phyloP scores from a whole-genome alignment of 2,329 filamentous ascomycete genomes.

The Apiospora rasikravindrae region DNA sequence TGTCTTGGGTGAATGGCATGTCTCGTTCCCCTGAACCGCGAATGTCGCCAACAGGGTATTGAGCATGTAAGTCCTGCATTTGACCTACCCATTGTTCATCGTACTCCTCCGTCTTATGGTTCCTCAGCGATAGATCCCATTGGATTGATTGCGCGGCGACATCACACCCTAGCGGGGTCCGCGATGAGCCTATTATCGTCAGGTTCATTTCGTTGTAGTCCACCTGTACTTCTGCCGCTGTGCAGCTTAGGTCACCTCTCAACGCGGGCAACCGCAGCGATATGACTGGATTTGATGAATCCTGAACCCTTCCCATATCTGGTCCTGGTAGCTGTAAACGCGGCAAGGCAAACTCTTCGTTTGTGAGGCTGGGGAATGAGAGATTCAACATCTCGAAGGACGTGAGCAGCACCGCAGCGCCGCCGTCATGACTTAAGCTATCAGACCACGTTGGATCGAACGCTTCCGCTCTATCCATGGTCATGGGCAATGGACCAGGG shows the following conservation, averaged over 20 bases:
- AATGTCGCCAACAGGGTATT: no score
- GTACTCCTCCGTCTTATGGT: no score
- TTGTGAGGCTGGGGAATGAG: slow-evolving; percentile 18
- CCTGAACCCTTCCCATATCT: slow-evolving; percentile 3
- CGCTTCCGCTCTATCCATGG: neutral
- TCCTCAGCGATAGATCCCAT: neutral
- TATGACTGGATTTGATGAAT: slow-evolving; percentile 8
- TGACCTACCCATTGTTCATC: no score
- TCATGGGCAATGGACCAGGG: no score
- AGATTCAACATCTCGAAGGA: slow-evolving; percentile 21
- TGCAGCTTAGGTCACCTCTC: slow-evolving; percentile 20
- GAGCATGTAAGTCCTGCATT: no score
- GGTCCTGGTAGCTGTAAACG: neutral
- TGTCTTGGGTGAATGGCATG: no score
- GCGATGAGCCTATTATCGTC: slow-evolving; percentile 13
- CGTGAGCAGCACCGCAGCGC: slow-evolving; percentile 19
- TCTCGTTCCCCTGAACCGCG: no score
- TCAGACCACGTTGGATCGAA: slow-evolving; percentile 16
- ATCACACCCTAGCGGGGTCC: neutral
- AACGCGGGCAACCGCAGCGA: slow-evolving; percentile 18
- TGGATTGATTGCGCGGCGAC: neutral
- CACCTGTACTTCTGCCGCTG: neutral
- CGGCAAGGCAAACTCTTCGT: slow-evolving; percentile 19
- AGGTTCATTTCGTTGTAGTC: neutral
- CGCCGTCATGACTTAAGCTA: slow-evolving; percentile 19